Base-by-base conservation (phyloP, 371 early-diverging fungal species). In the Mucor saturninus region DNA sequence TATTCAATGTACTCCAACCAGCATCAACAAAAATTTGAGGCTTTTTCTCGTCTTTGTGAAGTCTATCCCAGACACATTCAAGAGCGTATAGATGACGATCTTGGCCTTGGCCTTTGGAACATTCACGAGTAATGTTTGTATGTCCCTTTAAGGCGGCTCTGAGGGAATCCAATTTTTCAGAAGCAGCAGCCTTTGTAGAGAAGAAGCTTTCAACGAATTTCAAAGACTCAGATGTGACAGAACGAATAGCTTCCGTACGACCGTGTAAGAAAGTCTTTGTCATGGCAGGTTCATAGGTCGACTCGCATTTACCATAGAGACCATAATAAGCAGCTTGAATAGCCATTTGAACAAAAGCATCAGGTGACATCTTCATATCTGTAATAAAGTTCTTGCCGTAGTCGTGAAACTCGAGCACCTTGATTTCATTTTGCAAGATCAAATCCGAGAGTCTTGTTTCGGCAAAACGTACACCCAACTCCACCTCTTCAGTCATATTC, bases 271-370 rank as follows among this genome's bases (percentile, higher is more conserved):
- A 95, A 39, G 87, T 83, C 65, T 91, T 86, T 30, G 94, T 94
- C 80, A 92, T 91, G 28, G 94, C 93, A 54, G 89, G 89, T 72
- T 95, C 95, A 76, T 95, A 95, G 13, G 95, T 95, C 51, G 91
- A 84, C 57, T 86, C 84, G 61, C 80, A 73, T 50, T 83, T 81
- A 48, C 94, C 92, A 70, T 89, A 88, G 61, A 91, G 81, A 56
- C 92, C 92, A 81, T 91, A 95, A 78, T 93, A 95, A 38, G 95
- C 95, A 38, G 94, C 89, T 81, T 96, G 96, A 69, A 93, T 89
- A 9, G 95, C 93, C 93, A 96, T 94, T 81, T 91, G 91, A 32
- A 89, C 88, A 78, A 88, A 91, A 5, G 89, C 88, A 71, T 91
- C 91, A 1, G 91, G 91, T 65, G 88, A 87, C 78, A 91, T 82